These are phyloP conservation scores for Penicillium brevicompactum DNA, from an alignment of 2,329 filamentous ascomycete species.

Conservation along the genomic window DNA sequence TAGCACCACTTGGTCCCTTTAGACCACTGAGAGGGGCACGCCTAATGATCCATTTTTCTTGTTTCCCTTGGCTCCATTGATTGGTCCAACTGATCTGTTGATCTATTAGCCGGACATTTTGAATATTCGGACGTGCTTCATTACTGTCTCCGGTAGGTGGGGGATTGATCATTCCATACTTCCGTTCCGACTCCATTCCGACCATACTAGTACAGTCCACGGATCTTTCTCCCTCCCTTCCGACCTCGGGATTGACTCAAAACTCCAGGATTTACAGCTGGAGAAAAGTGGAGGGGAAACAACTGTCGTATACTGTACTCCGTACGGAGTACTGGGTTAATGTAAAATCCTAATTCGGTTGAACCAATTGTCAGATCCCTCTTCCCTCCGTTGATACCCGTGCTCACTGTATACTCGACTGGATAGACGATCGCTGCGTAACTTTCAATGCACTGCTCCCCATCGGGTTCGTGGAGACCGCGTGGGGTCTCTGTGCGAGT, in stretches of 20 bases:
- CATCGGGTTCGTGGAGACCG: slow-evolving; percentile 17
- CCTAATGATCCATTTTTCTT: slow-evolving; percentile 5
- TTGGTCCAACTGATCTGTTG: neutral
- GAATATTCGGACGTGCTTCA: slow-evolving; percentile 9
- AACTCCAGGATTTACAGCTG: no score
- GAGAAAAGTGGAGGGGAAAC: neutral
- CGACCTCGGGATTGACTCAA: neutral
- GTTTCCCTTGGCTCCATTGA: neutral
- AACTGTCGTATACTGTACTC: neutral
- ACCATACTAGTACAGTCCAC: neutral
- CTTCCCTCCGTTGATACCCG: slow-evolving; percentile 7
- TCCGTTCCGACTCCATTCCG: neutral
- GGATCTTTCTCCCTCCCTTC: neutral
- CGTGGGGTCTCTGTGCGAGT: slow-evolving; percentile 17
- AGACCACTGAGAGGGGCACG: neutral
- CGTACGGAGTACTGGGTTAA: no score
- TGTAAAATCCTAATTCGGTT: slow-evolving; percentile 2
- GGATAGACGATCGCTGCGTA: slow-evolving; percentile 14
- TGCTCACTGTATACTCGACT: slow-evolving; percentile 3
- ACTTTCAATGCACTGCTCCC: slow-evolving; percentile 19
- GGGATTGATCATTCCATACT: slow-evolving; percentile 1
- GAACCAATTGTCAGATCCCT: slow-evolving; percentile 6
- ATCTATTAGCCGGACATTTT: slow-evolving; percentile 1
- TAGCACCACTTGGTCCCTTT: no score
- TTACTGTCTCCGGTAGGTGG: slow-evolving; percentile 11